Evolutionary conservation across 2,329 filamentous ascomycete genomes (phyloP).

Genomic region (Colletotrichum simmondsii): DNA sequence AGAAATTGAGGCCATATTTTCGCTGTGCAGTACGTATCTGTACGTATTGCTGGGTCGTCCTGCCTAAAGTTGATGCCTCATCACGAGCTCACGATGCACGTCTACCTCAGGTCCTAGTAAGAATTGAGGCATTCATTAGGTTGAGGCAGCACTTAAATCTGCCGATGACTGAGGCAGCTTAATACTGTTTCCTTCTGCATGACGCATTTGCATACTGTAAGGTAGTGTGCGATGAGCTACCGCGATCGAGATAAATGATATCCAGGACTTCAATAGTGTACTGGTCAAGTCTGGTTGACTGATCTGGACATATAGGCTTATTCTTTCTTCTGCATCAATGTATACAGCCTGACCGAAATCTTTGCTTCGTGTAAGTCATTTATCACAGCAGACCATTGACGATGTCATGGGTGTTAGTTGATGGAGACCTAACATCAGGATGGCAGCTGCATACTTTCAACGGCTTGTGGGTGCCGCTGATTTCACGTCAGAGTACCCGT

Average conservation of each 20-base stretch:
- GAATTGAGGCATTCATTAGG: neutral
- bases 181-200: neutral
- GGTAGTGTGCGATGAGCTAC: neutral
- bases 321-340: too few species aligned
- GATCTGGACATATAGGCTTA: neutral
- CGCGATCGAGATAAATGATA: neutral
- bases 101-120: neutral
- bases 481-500: neutral
- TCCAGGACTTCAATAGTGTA: neutral
- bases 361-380: accelerated
- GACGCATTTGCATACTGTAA: neutral
- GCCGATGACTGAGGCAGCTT: neutral
- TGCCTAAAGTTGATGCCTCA: neutral
- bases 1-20: constrained; percentile 1
- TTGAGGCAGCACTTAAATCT: neutral
- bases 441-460: neutral
- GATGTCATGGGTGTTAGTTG: neutral
- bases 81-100: neutral
- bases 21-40: neutral
- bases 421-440: neutral
- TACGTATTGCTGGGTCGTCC: neutral
- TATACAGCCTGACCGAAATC: too few species aligned
- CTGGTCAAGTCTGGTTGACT: neutral
- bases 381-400: neutral
- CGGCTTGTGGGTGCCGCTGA: too few species aligned